Percentiles rank a stretch among this genome's conserved stretches.
Evolutionary conservation across 768 basidiomycete genomes (phyloP).

Genomic region (Pisolithus orientalis): DNA sequence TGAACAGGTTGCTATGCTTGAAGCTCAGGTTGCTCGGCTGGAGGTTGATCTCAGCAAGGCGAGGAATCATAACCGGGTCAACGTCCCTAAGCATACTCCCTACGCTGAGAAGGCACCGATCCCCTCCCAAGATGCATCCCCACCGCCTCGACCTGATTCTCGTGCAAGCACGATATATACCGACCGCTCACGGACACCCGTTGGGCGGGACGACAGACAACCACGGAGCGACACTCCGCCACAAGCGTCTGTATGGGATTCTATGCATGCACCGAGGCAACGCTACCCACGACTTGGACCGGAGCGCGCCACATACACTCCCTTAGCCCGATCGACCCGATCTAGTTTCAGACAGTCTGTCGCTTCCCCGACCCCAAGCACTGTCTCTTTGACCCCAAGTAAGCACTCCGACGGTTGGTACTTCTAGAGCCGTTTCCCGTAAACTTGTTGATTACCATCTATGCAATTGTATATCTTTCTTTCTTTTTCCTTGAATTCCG

Average conservation of each 20-base stretch:
- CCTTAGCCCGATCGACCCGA: constrained; percentile 10
- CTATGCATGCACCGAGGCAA: constrained; percentile 49
- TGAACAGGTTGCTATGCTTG: constrained; percentile 59
- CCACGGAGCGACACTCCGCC: constrained; percentile 45
- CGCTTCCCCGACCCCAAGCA: constrained; percentile 73
- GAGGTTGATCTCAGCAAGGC: constrained; percentile 55
- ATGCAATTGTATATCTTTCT: constrained; percentile 1
- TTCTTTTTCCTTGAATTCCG: not conserved
- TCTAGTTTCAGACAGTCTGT: constrained; percentile 10
- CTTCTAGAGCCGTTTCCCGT: constrained; percentile 11
- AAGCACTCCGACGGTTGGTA: constrained; percentile 77
- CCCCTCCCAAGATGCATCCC: constrained; percentile 30
- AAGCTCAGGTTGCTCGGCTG: constrained; percentile 50
- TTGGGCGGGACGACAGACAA: constrained; percentile 26
- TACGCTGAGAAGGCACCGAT: constrained; percentile 29
- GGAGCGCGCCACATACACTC: constrained; percentile 4
- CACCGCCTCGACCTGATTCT: constrained; percentile 61
- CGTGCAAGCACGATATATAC: constrained; percentile 58
- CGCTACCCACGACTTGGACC: constrained; percentile 4
- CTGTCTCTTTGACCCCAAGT: constrained; percentile 65
- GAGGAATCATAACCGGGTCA: constrained; percentile 22
- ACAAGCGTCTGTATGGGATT: constrained; percentile 62
- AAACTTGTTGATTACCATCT: not conserved
- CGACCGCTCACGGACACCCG: constrained; percentile 48
- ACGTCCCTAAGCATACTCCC: constrained; percentile 30